Base-by-base conservation (phyloP, 345 rosid species). In the Linum usitatissimum region DNA sequence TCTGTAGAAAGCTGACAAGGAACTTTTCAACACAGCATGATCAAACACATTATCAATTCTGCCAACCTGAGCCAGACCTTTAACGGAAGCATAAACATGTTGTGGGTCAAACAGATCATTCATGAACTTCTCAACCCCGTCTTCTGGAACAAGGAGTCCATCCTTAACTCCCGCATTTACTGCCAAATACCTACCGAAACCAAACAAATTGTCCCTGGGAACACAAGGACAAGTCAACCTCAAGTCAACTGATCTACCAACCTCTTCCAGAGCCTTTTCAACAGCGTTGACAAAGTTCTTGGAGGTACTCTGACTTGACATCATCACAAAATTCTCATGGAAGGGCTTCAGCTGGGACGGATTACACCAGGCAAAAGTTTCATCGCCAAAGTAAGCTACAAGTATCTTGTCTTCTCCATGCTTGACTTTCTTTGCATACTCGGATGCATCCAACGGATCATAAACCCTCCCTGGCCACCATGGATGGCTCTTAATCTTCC, bases 381-480 rank as follows among this genome's bases (percentile, higher is more conserved):
- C 75, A 21, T 93, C 97, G 1, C 96, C 98, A 39, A 87, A 93
- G 67, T 86, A 93, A 0, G 94, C 94, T 28, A 93, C 96, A 10
- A 93, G 96, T 30, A 82, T 60, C 64, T 79, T 85, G 54, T 80
- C 84, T 23, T 61, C 80, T 23, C 64, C 81, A 34, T 73, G 83
- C 62, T 75, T 82, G 3, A 75, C 65, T 81, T 80, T 86, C 59
- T 72, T 64, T 0, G 97, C 96, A 70, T 66, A 68, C 14, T 87
- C 88, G 1, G 99, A 90, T 38, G 99, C 96, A 76, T 83, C 78
- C 0, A 71, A 69, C 13, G 86, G 75, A 75, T 87, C 88, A 56
- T 87, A 86, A 40, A 93, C 62, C 87, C 83, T 88, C 30, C 97
- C 99, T 0, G 99, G 99, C 99, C 99, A 93, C 99, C 99, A 93